Evolutionary conservation across 768 basidiomycete species (phyloP).

Genomic region (Hericium rajendrae): DNA sequence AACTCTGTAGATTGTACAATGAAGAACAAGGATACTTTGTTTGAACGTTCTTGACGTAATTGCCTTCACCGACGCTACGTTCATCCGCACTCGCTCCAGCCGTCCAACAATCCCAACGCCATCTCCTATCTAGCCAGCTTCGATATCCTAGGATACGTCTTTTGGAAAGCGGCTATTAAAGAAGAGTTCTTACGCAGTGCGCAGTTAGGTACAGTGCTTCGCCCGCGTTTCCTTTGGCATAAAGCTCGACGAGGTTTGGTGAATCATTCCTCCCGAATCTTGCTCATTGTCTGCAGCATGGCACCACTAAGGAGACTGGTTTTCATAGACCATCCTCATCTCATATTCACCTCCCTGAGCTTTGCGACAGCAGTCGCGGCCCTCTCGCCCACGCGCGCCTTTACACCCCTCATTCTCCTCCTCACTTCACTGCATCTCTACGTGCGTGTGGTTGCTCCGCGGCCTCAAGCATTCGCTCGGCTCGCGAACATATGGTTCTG

Average conservation of each 20-base stretch:
- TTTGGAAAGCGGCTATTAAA: too few relatives aligned
- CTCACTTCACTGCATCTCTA: constrained; percentile 20
- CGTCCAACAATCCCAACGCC: background rate
- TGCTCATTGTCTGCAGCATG: background rate
- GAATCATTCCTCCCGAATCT: background rate
- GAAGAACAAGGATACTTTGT: too few relatives aligned
- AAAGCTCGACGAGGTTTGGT: background rate
- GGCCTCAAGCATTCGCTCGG: constrained; percentile 2
- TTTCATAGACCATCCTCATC: constrained; percentile 11
- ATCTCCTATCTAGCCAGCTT: background rate
- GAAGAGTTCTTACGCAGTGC: background rate
- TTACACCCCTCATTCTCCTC: constrained; percentile 20
- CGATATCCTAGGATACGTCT: too few relatives aligned
- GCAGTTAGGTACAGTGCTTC: background rate
- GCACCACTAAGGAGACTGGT: background rate
- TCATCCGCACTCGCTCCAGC: background rate
- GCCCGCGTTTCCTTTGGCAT: background rate
- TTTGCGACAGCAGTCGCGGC: constrained; percentile 11
- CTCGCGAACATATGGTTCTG: constrained; percentile 12
- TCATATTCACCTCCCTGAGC: constrained; percentile 4
- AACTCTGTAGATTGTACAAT: too few relatives aligned
- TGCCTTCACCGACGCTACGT: too few relatives aligned
- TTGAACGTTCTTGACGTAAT: too few relatives aligned
- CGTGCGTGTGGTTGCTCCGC: constrained; percentile 10
- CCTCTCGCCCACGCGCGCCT: constrained; percentile 21